phyloP scores from a whole-genome alignment of 495 filamentous ascomycete genomes.

The Umbilicaria muhlenbergii region DNA sequence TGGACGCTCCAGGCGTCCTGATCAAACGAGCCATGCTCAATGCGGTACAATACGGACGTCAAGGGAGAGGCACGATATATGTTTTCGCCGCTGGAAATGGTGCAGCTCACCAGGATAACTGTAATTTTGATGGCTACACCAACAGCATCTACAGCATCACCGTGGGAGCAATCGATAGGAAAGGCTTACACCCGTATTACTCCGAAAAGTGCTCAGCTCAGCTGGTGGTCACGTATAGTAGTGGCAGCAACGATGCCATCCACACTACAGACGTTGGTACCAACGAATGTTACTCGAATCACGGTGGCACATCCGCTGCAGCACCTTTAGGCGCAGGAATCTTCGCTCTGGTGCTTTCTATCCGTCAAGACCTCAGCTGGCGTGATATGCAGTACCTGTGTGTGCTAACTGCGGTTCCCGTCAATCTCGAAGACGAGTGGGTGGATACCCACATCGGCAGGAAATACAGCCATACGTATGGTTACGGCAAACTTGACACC shows the following conservation, averaged over 20 bases:
- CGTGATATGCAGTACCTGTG: conserved; percentile 88
- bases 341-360: conserved; percentile 78
- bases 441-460: conserved; percentile 63
- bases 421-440: conserved; percentile 70
- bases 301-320: conserved; percentile 94
- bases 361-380: conserved; percentile 81
- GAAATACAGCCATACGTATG: conserved; percentile 84
- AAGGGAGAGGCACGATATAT: conserved; percentile 76
- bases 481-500: conserved; percentile 86
- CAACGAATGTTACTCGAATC: conserved; percentile 57
- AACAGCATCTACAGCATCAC: conserved; percentile 99
- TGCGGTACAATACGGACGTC: conserved; percentile 75
- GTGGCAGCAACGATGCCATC: conserved; percentile 74
- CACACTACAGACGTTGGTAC: conserved; percentile 90
- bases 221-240: conserved; percentile 90
- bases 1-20: conserved; percentile 84
- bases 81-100: conserved; percentile 97
- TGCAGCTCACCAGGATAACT: conserved; percentile 76
- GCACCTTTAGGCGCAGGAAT: conserved; percentile 84
- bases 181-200: conserved; percentile 77
- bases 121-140: conserved; percentile 98
- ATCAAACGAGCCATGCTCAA: conserved; percentile 85
- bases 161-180: conserved; percentile 80
- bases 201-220: conserved; percentile 93
- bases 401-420: conserved; percentile 66